Percentiles rank a stretch among this genome's conserved stretches.
These are phyloP conservation scores for Brassica juncea DNA, from an alignment of 345 rosid species.

Conservation along the genomic window DNA sequence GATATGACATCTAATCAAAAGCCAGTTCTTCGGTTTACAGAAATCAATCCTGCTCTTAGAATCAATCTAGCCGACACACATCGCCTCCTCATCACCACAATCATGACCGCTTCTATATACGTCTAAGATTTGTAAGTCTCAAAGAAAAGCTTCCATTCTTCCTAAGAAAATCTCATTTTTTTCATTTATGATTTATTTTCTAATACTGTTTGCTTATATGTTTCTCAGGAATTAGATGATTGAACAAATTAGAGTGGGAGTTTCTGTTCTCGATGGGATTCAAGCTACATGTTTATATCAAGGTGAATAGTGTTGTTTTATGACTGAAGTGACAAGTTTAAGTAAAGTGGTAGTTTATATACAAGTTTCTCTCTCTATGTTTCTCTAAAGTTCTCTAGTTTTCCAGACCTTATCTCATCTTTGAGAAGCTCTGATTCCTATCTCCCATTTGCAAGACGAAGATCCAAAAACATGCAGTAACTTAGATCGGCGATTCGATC, in stretches of 20 bases:
- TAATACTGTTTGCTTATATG: neutral
- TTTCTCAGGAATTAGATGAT: neutral
- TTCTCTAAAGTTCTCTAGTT: too few relatives aligned
- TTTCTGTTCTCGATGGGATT: neutral
- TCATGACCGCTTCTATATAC: neutral
- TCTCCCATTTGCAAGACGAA: too few relatives aligned
- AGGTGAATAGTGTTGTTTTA: conserved; percentile 9
- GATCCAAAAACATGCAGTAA: too few relatives aligned
- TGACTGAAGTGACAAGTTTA: conserved; percentile 19
- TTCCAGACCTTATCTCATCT: too few relatives aligned
- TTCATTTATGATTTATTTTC: neutral
- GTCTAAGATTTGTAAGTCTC: neutral
- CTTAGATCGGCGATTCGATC: too few relatives aligned
- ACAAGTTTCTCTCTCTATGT: too few relatives aligned
- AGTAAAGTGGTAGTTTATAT: neutral
- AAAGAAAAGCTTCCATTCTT: neutral
- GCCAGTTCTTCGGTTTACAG: neutral
- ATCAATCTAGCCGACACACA: neutral
- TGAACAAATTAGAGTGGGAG: neutral
- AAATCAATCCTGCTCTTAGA: neutral
- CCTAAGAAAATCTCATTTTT: neutral
- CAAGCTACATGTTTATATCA: neutral
- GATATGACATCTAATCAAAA: neutral
- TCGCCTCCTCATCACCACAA: neutral
- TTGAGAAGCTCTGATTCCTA: too few relatives aligned